A percentile compares a stretch with the other conserved stretches of the same genome.
Conservation (phyloP, 2,329 filamentous ascomycete genomes). For the Helicocarpus griseus region DNA sequence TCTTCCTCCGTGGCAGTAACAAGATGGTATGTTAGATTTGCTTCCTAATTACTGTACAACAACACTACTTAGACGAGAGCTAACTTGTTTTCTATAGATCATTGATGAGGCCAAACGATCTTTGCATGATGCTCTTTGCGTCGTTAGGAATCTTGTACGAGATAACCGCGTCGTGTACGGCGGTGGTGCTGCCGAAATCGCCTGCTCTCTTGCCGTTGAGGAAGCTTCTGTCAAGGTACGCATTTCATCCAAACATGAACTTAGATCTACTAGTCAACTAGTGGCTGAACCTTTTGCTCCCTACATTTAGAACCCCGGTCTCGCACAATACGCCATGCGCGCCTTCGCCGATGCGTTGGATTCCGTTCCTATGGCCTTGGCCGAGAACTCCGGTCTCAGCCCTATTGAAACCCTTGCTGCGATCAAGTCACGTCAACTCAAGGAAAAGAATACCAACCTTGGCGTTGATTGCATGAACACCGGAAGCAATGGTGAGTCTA, state of each 20-base stretch:
- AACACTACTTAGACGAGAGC: neutral
- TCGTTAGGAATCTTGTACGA: slow-evolving; percentile 88
- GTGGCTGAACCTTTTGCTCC: neutral
- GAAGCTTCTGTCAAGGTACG: slow-evolving; percentile 73
- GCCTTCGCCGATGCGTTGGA: slow-evolving; percentile 94
- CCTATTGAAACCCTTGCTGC: slow-evolving; percentile 91
- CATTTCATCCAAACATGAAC: neutral
- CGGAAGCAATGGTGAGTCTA: slow-evolving; percentile 64
- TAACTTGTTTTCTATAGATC: slow-evolving; percentile 49
- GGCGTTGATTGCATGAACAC: slow-evolving; percentile 97
- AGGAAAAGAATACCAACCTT: slow-evolving; percentile 66
- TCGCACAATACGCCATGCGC: slow-evolving; percentile 98
- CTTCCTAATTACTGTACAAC: neutral
- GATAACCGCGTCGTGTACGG: slow-evolving; percentile 98
- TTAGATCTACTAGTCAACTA: neutral
- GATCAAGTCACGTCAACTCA: slow-evolving; percentile 94
- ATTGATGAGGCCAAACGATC: slow-evolving; percentile 98
- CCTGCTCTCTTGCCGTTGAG: slow-evolving; percentile 91
- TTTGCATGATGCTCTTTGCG: slow-evolving; percentile 92
- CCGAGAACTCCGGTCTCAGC: slow-evolving; percentile 93
- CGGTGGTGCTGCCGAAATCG: slow-evolving; percentile 91
- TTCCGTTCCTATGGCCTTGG: slow-evolving; percentile 85
- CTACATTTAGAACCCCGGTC: slow-evolving; percentile 61
- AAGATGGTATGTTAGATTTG: slow-evolving; percentile 67
- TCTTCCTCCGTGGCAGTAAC: slow-evolving; percentile 95